These are phyloP conservation scores for Crithidia fasciculata DNA, from an alignment of 208 protist species.

Conservation along the genomic window DNA sequence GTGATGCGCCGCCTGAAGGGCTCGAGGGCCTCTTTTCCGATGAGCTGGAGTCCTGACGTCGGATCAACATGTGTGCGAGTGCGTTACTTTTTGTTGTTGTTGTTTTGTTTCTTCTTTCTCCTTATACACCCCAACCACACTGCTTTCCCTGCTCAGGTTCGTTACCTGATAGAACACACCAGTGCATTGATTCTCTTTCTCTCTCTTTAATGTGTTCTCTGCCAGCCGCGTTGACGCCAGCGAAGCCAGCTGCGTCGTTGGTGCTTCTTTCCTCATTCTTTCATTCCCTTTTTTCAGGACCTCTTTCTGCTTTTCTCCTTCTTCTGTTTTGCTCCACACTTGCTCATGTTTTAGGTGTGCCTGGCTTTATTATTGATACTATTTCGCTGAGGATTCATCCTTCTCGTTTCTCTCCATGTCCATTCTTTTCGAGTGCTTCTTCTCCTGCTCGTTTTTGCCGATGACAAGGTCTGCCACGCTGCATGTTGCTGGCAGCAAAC, in stretches of 20 bases:
- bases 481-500: too few species aligned
- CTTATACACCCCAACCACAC: background rate
- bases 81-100: constrained; percentile 1
- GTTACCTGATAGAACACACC: background rate
- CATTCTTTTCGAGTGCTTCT: too few species aligned
- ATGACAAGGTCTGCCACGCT: too few species aligned
- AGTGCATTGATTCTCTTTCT: background rate
- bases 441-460: too few species aligned
- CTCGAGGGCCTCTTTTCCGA: too few species aligned
- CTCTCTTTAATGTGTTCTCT: background rate
- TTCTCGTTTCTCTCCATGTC: background rate
- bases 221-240: background rate
- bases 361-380: too few species aligned
- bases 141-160: background rate
- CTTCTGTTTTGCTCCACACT: background rate
- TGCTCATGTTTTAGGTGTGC: background rate
- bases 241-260: background rate
- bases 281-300: background rate
- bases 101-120: background rate
- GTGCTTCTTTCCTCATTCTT: background rate
- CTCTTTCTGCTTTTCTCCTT: background rate
- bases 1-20: too few species aligned
- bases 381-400: too few species aligned
- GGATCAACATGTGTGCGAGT: too few species aligned
- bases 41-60: too few species aligned